Evolutionary conservation across 352 stramenopile species (phyloP).

Genomic region (Elongisporangium undulatum): DNA sequence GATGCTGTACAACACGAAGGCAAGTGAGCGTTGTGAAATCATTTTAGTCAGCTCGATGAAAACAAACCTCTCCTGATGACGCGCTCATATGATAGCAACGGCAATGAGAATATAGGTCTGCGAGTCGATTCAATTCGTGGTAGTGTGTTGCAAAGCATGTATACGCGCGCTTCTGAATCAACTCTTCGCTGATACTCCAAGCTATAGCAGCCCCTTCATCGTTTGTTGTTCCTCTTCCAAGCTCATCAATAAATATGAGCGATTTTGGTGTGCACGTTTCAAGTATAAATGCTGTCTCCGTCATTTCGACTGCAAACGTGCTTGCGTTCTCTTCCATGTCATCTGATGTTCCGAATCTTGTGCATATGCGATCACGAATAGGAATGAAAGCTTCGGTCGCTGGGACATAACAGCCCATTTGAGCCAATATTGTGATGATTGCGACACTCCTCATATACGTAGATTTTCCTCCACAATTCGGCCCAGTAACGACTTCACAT

Average conservation of each 20-base stretch:
- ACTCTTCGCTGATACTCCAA: conserved; percentile 83
- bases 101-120: conserved; percentile 56
- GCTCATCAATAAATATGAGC: conserved; percentile 90
- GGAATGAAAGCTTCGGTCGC: conserved; percentile 77
- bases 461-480: conserved; percentile 91
- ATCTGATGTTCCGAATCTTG: conserved; percentile 89
- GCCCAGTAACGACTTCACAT: conserved; percentile 77
- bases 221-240: conserved; percentile 87
- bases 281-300: conserved; percentile 83
- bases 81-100: conserved; percentile 69
- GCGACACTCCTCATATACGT: conserved; percentile 83
- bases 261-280: conserved; percentile 61
- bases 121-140: conserved; percentile 63
- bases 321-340: conserved; percentile 93
- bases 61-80: conserved; percentile 34
- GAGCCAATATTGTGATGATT: conserved; percentile 87
- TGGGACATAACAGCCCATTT: conserved; percentile 91
- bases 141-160: conserved; percentile 92
- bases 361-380: conserved; percentile 87
- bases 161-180: conserved; percentile 66
- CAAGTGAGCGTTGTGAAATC: background rate
- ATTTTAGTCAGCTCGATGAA: background rate
- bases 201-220: conserved; percentile 87
- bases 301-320: conserved; percentile 92
- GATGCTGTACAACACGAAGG: conserved; percentile 26